phyloP scores from a whole-genome alignment of 768 basidiomycete genomes.

The Tricholoma saponaceum region DNA sequence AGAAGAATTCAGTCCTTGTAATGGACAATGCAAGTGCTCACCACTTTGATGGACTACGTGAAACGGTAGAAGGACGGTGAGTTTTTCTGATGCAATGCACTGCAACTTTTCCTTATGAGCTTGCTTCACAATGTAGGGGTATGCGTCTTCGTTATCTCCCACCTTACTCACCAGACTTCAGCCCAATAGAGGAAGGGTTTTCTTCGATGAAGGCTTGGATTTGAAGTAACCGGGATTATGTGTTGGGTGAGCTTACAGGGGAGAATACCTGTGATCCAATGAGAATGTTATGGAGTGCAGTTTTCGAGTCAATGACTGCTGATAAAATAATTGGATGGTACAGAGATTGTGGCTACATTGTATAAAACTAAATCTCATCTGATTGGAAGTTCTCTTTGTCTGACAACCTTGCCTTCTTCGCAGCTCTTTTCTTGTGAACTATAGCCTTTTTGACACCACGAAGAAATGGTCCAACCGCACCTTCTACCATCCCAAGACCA shows the following conservation, averaged over 20 bases:
- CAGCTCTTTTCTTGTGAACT: conserved; percentile 1
- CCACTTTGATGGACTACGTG: conserved; percentile 18
- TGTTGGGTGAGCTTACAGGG: conserved; percentile 9
- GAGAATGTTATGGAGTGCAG: conserved; percentile 13
- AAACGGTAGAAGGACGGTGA: conserved; percentile 16
- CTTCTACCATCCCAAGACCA: conserved; percentile 10
- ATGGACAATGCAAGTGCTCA: conserved; percentile 31
- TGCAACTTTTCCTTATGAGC: background rate
- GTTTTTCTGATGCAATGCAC: background rate
- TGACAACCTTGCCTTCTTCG: conserved; percentile 4
- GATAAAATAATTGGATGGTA: conserved; percentile 19
- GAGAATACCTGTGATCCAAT: conserved; percentile 9
- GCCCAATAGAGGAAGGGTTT: conserved; percentile 29
- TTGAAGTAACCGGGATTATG: background rate
- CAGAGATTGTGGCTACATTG: conserved; percentile 20
- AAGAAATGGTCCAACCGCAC: conserved; percentile 5
- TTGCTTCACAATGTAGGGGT: conserved; percentile 7
- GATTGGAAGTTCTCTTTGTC: background rate
- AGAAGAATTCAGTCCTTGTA: conserved; percentile 26
- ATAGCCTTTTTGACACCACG: conserved; percentile 1
- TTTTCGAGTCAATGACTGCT: conserved; percentile 17
- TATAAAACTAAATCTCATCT: conserved; percentile 1
- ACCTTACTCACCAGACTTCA: conserved; percentile 29
- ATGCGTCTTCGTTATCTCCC: conserved; percentile 23
- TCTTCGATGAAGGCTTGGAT: conserved; percentile 22